Percentiles rank a stretch among this genome's conserved stretches.
Evolutionary conservation across 2,329 filamentous ascomycete genomes (phyloP).

Genomic region (Meredithiella fracta): DNA sequence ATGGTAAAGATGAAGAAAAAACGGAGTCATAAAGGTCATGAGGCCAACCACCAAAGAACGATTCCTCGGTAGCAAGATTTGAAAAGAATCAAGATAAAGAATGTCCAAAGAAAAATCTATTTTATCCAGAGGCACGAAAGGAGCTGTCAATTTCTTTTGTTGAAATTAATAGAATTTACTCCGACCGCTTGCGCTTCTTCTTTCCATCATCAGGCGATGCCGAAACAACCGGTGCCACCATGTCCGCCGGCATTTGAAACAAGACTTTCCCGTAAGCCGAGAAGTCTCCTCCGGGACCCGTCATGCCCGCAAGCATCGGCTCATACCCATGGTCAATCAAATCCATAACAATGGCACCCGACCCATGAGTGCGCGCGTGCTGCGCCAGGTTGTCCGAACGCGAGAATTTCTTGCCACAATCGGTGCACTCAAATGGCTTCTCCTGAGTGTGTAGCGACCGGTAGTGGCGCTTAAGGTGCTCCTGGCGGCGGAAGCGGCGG

Average conservation of each 20-base stretch:
- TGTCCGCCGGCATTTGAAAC: slow-evolving; percentile 62
- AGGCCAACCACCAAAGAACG: background rate
- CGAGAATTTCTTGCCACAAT: slow-evolving; percentile 99
- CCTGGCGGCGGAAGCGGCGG: slow-evolving; percentile 91
- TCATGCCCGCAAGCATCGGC: slow-evolving; percentile 25
- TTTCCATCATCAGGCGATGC: slow-evolving; percentile 24
- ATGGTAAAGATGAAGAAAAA: slow-evolving; percentile 9
- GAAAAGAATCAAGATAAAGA: background rate
- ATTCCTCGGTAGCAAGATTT: background rate
- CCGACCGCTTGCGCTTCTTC: slow-evolving; percentile 55
- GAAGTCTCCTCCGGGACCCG: slow-evolving; percentile 40
- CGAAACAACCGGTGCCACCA: slow-evolving; percentile 42
- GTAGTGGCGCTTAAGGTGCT: slow-evolving; percentile 97
- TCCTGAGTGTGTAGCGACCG: slow-evolving; percentile 95
- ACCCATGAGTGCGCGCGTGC: slow-evolving; percentile 85
- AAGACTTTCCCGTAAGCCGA: slow-evolving; percentile 57
- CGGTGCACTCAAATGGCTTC: slow-evolving; percentile 93
- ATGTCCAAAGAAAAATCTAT: background rate
- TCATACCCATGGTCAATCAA: slow-evolving; percentile 51
- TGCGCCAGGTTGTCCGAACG: slow-evolving; percentile 94
- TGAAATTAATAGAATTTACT: slow-evolving; percentile 32
- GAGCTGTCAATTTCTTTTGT: no score
- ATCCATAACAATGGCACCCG: slow-evolving; percentile 79
- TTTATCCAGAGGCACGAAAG: background rate
- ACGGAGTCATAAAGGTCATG: slow-evolving; percentile 3